These are phyloP conservation scores for Crataegus laevigata DNA, from an alignment of 306 rosid species.

Conservation along the genomic window DNA sequence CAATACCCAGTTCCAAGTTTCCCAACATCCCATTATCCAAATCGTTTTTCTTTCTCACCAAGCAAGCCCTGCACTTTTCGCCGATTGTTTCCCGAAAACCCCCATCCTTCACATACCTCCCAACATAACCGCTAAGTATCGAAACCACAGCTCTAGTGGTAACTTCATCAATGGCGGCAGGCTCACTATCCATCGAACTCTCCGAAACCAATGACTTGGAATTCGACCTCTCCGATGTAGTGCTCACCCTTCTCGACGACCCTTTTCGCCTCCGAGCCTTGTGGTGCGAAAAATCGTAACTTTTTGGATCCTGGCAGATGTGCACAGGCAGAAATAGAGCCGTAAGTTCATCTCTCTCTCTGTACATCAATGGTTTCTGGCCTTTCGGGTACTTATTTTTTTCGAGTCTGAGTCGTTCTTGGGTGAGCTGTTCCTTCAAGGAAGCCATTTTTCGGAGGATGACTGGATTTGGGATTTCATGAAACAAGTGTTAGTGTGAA, in stretches of 20 bases:
- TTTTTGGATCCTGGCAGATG: slow-evolving; percentile 37
- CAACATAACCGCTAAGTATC: slow-evolving; percentile 59
- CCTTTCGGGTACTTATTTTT: not conserved
- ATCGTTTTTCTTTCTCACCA: slow-evolving; percentile 29
- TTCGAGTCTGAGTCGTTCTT: slow-evolving; percentile 40
- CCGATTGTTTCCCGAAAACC: slow-evolving; percentile 37
- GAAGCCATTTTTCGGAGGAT: slow-evolving; percentile 43
- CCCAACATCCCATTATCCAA: slow-evolving; percentile 28
- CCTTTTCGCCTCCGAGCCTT: slow-evolving; percentile 12
- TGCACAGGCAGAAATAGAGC: slow-evolving; percentile 24
- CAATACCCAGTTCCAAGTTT: slow-evolving; percentile 40
- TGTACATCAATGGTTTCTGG: slow-evolving; percentile 12
- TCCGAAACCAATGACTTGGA: slow-evolving; percentile 29
- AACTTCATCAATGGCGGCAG: slow-evolving; percentile 42
- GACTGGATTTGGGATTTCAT: slow-evolving; percentile 2
- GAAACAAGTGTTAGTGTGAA: slow-evolving; percentile 20
- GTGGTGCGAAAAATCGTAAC: slow-evolving; percentile 20
- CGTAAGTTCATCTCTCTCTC: slow-evolving; percentile 13
- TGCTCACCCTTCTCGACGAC: slow-evolving; percentile 33
- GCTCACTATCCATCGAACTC: slow-evolving; percentile 32
- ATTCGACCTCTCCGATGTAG: slow-evolving; percentile 32
- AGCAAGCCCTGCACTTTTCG: slow-evolving; percentile 46
- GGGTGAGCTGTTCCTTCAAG: slow-evolving; percentile 49
- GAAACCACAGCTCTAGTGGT: slow-evolving; percentile 58
- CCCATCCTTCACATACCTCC: slow-evolving; percentile 46